phyloP scores from a whole-genome alignment of 2,329 filamentous ascomycete species.

The Monilinia fructigena region DNA sequence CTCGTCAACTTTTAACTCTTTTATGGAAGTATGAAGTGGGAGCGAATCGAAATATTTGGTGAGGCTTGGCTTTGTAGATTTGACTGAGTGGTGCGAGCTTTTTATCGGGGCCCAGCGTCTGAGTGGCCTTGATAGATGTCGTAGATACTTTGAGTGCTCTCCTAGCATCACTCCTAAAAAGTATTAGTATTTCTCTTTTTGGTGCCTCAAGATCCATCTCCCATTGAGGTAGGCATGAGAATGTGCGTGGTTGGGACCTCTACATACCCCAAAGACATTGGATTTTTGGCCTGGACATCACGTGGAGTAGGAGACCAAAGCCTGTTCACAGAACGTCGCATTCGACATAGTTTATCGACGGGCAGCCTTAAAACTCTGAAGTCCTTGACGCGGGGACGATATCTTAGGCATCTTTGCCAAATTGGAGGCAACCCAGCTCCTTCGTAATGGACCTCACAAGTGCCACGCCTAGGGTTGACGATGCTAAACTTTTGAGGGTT shows the following conservation, averaged over 20 bases:
- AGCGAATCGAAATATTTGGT: not conserved
- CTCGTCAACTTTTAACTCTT: not conserved
- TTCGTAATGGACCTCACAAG: not conserved
- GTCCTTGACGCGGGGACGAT: slow-evolving; percentile 6
- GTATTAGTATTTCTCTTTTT: not conserved
- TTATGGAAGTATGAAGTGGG: too few relatives aligned
- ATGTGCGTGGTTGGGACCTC: not conserved
- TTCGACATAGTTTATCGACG: not conserved
- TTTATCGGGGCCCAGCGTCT: not conserved
- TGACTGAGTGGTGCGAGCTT: not conserved
- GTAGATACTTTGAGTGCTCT: not conserved
- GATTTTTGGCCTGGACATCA: not conserved
- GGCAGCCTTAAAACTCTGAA: not conserved
- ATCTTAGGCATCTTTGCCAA: slow-evolving; percentile 6
- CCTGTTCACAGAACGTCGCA: not conserved
- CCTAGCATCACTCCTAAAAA: not conserved
- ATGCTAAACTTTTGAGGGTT: slow-evolving; percentile 2
- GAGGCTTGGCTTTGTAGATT: not conserved
- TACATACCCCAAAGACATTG: not conserved
- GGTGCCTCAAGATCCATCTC: not conserved
- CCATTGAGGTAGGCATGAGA: not conserved
- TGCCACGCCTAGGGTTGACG: not conserved
- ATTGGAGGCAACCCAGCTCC: not conserved
- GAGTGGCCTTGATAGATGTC: not conserved
- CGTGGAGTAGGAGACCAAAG: not conserved